These are phyloP conservation scores for Citrus unshiu DNA, from an alignment of 345 rosid species.

Conservation along the genomic window DNA sequence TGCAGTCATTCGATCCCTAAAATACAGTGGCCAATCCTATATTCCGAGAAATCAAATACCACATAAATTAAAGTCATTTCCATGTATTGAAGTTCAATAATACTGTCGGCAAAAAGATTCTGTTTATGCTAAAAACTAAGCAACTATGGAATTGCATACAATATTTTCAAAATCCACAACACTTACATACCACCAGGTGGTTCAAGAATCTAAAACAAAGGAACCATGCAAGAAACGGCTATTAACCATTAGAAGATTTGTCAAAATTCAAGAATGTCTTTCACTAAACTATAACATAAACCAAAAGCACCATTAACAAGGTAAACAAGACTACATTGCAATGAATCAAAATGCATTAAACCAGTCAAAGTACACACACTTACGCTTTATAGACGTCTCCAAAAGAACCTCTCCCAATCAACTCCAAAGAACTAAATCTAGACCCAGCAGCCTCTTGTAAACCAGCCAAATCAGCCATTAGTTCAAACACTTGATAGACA, in stretches of 20 bases:
- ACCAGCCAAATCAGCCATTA: conserved; percentile 82
- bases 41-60: background rate
- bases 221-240: background rate
- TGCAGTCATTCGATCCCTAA: background rate
- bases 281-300: background rate
- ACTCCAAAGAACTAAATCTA: conserved; percentile 79
- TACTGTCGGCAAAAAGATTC: background rate
- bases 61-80: background rate
- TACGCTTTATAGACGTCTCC: conserved; percentile 99
- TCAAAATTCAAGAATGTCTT: background rate
- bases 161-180: background rate
- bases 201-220: no score
- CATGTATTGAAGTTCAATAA: background rate
- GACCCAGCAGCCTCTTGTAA: conserved; percentile 74
- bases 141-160: background rate
- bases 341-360: background rate
- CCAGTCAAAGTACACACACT: conserved; percentile 27
- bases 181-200: background rate
- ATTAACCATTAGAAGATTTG: background rate
- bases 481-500: conserved; percentile 13
- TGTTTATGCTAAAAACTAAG: background rate
- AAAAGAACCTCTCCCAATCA: conserved; percentile 95
- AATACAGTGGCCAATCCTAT: background rate
- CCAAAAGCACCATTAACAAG: conserved; percentile 2
- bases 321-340: conserved; percentile 3